phyloP scores from a whole-genome alignment of 148 eudicot species.

The Cornus controversa region DNA sequence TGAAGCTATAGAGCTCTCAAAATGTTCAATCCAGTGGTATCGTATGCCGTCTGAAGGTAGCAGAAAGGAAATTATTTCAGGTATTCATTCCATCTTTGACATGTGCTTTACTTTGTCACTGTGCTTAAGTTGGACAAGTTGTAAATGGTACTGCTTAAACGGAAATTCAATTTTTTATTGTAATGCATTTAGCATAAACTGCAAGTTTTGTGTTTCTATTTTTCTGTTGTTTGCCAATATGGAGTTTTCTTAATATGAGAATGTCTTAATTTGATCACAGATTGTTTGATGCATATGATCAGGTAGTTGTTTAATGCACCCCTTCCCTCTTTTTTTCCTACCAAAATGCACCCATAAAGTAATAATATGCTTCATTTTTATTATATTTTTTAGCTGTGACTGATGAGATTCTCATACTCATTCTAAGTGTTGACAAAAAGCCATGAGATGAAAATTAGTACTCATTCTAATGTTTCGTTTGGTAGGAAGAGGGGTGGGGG shows the following conservation, averaged over 20 bases:
- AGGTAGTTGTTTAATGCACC: neutral
- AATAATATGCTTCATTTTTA: too few relatives aligned
- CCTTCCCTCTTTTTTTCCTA: too few relatives aligned
- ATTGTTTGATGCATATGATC: neutral
- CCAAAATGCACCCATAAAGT: too few relatives aligned
- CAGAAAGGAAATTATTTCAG: constrained; percentile 78
- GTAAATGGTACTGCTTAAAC: neutral
- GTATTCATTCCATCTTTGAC: constrained; percentile 28
- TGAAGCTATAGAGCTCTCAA: constrained; percentile 73
- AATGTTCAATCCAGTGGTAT: constrained; percentile 90
- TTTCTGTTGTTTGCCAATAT: neutral
- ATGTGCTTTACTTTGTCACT: neutral
- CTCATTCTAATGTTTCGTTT: too few relatives aligned
- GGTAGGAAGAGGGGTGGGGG: too few relatives aligned
- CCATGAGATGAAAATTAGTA: too few relatives aligned
- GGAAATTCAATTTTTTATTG: neutral
- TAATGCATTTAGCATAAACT: neutral
- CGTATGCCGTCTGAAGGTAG: constrained; percentile 77
- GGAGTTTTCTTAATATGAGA: too few relatives aligned
- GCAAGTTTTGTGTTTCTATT: neutral
- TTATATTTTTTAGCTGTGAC: too few relatives aligned
- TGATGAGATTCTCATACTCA: too few relatives aligned
- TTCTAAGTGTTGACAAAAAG: too few relatives aligned
- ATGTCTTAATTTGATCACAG: too few relatives aligned
- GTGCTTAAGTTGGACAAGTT: neutral